Evolutionary conservation across 768 basidiomycete genomes (phyloP).

Genomic region (Lactarius sp.): DNA sequence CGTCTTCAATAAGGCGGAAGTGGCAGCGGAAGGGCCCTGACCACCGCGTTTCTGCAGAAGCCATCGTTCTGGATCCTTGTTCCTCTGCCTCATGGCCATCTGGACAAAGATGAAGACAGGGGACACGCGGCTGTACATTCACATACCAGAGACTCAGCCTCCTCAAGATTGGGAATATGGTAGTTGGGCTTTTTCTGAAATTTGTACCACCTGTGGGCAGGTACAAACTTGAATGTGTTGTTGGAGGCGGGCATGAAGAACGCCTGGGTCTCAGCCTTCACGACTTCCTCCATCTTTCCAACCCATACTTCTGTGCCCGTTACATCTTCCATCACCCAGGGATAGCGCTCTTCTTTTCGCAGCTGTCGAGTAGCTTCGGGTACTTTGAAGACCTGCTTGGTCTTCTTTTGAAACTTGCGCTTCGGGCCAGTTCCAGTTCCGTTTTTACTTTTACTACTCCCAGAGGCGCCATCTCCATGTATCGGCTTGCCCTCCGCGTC

Average conservation of each 20-base stretch:
- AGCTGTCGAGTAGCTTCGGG: constrained; percentile 74
- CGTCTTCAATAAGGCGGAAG: constrained; percentile 64
- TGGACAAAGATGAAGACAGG: constrained; percentile 31
- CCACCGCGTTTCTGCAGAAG: constrained; percentile 56
- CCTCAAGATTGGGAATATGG: constrained; percentile 60
- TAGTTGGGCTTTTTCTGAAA: constrained; percentile 83
- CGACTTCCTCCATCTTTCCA: constrained; percentile 74
- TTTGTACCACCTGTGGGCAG: constrained; percentile 87
- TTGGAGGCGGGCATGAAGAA: constrained; percentile 82
- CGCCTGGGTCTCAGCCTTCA: constrained; percentile 65
- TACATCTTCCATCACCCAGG: constrained; percentile 88
- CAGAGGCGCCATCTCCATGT: constrained; percentile 36
- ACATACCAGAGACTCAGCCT: constrained; percentile 62
- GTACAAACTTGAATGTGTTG: constrained; percentile 83
- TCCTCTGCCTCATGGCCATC: constrained; percentile 58
- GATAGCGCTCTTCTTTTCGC: constrained; percentile 80
- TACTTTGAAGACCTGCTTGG: constrained; percentile 73
- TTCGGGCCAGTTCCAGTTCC: constrained; percentile 37
- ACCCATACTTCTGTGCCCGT: constrained; percentile 70
- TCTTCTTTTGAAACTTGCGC: constrained; percentile 81
- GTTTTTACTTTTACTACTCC: constrained; percentile 41
- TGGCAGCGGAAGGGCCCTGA: constrained; percentile 54
- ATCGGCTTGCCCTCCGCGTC: constrained; percentile 74
- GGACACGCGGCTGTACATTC: constrained; percentile 28
- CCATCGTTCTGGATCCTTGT: constrained; percentile 73